These are phyloP conservation scores for Arthrobotrys pseudoclavata DNA, from an alignment of 2,329 filamentous ascomycete genomes.

Conservation along the genomic window DNA sequence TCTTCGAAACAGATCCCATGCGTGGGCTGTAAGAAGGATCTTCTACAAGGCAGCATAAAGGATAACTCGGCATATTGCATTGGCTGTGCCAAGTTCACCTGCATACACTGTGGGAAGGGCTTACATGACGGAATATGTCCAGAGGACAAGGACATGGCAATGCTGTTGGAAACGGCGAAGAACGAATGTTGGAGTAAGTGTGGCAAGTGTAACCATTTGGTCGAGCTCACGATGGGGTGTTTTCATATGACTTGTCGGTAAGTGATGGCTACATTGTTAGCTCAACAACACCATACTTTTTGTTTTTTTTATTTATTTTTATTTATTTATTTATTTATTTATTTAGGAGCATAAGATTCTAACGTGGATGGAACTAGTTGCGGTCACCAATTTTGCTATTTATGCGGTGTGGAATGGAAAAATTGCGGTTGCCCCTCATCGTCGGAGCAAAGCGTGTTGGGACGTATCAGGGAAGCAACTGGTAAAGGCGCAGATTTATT, in stretches of 20 bases:
- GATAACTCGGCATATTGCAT: constrained; percentile 56
- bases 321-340: neutral
- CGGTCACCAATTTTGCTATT: constrained; percentile 53
- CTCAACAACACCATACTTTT: no score
- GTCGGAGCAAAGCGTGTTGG: constrained; percentile 46
- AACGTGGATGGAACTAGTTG: constrained; percentile 32
- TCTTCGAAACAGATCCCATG: constrained; percentile 50
- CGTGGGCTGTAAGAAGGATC: constrained; percentile 46
- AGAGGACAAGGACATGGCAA: constrained; percentile 61
- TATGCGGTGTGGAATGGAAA: constrained; percentile 53
- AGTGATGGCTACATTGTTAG: neutral
- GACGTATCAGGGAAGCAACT: constrained; percentile 45
- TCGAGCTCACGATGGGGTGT: constrained; percentile 62
- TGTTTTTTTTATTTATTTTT: neutral
- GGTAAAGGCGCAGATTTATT: constrained; percentile 40
- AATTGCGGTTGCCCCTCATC: constrained; percentile 52
- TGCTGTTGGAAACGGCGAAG: constrained; percentile 61
- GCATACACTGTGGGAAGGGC: constrained; percentile 61
- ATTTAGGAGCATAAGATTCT: neutral
- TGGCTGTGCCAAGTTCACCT: constrained; percentile 59
- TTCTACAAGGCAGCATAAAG: constrained; percentile 46
- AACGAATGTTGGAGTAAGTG: constrained; percentile 63
- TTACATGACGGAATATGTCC: constrained; percentile 62
- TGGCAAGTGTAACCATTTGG: constrained; percentile 61
- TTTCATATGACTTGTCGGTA: constrained; percentile 63